Conservation (phyloP, 2,329 filamentous ascomycete species). For the Cercospora beticola region DNA sequence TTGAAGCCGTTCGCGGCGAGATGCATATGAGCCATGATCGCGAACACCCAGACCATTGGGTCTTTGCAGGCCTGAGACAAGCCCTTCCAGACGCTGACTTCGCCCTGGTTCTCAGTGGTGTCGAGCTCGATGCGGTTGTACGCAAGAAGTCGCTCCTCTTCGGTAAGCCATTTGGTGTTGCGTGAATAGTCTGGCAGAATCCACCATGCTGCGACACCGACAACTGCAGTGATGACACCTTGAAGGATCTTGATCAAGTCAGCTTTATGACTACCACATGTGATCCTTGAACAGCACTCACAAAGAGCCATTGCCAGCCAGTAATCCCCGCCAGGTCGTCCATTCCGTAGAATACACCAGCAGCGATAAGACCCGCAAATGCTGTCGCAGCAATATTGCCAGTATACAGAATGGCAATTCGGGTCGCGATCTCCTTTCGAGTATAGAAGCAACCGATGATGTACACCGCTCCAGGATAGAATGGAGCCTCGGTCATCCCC, state of each 20-base stretch:
- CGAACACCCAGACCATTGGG: conserved; percentile 11
- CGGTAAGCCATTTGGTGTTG: conserved; percentile 40
- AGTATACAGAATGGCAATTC: conserved; percentile 39
- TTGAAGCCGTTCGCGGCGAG: conserved; percentile 29
- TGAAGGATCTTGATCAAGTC: conserved; percentile 1
- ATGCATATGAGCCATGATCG: conserved; percentile 4
- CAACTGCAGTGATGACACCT: conserved; percentile 9
- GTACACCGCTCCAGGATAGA: conserved; percentile 42
- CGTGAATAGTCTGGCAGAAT: conserved; percentile 34
- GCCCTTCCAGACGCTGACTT: conserved; percentile 10
- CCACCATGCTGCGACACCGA: conserved; percentile 11
- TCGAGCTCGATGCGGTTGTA: conserved; percentile 22
- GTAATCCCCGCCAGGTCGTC: conserved; percentile 56
- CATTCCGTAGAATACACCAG: conserved; percentile 60
- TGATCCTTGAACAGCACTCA: neutral
- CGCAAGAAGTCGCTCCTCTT: conserved; percentile 39
- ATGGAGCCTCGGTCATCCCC: conserved; percentile 18
- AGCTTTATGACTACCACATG: neutral
- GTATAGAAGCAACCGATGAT: conserved; percentile 47
- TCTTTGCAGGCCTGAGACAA: conserved; percentile 7
- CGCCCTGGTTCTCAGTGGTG: neutral
- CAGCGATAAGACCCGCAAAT: conserved; percentile 59
- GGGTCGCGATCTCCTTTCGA: conserved; percentile 43
- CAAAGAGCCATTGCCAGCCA: conserved; percentile 59
- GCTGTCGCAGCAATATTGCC: conserved; percentile 56